phyloP scores from a whole-genome alignment of 2,329 filamentous ascomycete species.

The Ophiostoma perfectum region DNA sequence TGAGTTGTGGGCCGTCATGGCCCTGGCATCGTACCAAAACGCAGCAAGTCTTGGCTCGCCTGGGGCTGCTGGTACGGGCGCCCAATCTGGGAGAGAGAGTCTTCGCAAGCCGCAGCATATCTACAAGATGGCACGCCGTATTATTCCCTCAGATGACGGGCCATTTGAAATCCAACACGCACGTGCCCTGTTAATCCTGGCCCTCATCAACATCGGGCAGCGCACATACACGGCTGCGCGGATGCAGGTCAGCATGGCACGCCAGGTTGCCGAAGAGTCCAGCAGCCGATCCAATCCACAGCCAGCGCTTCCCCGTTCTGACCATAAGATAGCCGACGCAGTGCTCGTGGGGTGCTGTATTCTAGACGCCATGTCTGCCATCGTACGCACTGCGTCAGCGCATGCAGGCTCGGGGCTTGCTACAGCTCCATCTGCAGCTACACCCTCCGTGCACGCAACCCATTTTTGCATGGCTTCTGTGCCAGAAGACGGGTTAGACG shows the following conservation, averaged over 20 bases:
- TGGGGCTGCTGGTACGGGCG: slow-evolving; percentile 16
- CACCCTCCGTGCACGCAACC: not conserved
- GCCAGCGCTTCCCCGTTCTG: too few species aligned
- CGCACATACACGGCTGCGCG: slow-evolving; percentile 56
- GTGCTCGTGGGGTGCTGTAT: slow-evolving; percentile 53
- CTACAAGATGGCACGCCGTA: slow-evolving; percentile 45
- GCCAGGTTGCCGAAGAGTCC: slow-evolving; percentile 40
- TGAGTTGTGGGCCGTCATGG: slow-evolving; percentile 55
- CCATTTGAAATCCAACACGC: slow-evolving; percentile 47
- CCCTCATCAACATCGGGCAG: slow-evolving; percentile 57
- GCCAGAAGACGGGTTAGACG: slow-evolving; percentile 61
- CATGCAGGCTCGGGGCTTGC: not conserved
- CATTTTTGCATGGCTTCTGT: not conserved
- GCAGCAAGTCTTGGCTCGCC: slow-evolving; percentile 23
- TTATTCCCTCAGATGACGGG: slow-evolving; percentile 47
- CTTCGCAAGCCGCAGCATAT: slow-evolving; percentile 36
- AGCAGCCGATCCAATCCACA: not conserved
- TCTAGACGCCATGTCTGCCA: slow-evolving; percentile 54
- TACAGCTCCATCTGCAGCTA: not conserved
- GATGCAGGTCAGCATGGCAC: slow-evolving; percentile 59
- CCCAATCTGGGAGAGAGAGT: not conserved
- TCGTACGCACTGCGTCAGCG: not conserved
- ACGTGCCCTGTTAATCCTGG: slow-evolving; percentile 54
- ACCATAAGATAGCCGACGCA: slow-evolving; percentile 29
- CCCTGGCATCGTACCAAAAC: slow-evolving; percentile 53